Evolutionary conservation across 495 filamentous ascomycete genomes (phyloP), one percentile per base, ranked within the genome.

Genomic region (Penicillium parvum): DNA sequence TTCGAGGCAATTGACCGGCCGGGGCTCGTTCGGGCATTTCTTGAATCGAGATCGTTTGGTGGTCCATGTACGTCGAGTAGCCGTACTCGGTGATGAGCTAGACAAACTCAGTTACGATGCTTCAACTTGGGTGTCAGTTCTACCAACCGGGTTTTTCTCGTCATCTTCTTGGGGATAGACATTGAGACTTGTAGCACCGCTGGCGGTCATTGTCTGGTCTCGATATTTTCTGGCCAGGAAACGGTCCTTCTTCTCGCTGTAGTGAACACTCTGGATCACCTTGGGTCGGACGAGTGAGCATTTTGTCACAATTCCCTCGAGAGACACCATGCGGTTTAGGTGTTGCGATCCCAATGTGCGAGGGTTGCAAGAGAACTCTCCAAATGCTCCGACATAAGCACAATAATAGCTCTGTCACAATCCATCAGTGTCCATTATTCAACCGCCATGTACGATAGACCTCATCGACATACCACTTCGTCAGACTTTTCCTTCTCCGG

Each of bases 21-120:
- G 92, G 92, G 17, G 92, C 92, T 55, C 92, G 76, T 62, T 99
- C 92, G 10, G 92, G 92, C 92, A 99, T 99, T 75, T 99, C 92
- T 73, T 99, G 92, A 55, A 99, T 95, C 1, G 92, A 97, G 34
- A 99, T 88, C 12, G 88, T 90, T 60, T 99, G 92, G 63, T 99
- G 94, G 61, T 99, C 92, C 60, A 91, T 78, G 62, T 96, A 99
- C 14, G 84, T 92, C 62, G 83, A 92, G 64, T 94, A 88, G 7
- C 92, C 92, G 64, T 96, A 97, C 58, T 99, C 94, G 27, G 94
- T 97, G 50, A 86, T 81, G 11, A 99, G 76, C 60, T 45, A 62
- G 49, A 35, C 3, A n/a, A 37, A 6, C 1, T 6, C n/a, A 11
- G 1, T 20, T 4, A 2, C 2, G 38, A 3, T 17, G 11, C 16